These are phyloP conservation scores for Penicillium hordei DNA, from an alignment of 2,329 filamentous ascomycete species.

Conservation along the genomic window DNA sequence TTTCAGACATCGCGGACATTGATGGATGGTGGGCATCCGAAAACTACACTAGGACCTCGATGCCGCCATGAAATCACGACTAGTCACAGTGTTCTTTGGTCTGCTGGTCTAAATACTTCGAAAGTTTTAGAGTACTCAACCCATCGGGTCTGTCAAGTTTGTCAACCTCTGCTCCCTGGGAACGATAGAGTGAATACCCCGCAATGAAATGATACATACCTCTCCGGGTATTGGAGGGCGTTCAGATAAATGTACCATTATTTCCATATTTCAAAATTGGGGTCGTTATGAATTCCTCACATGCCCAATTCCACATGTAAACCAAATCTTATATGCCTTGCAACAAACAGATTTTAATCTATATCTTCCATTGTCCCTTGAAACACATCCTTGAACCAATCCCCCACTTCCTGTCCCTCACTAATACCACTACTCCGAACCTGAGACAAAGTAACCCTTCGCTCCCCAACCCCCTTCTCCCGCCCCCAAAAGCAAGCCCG, in stretches of 20 bases:
- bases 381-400: constrained; percentile 17
- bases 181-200: neutral
- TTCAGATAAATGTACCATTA: neutral
- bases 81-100: too few species aligned
- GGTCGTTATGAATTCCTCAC: neutral
- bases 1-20: constrained; percentile 30
- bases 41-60: constrained; percentile 9
- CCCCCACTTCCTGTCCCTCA: constrained; percentile 8
- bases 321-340: too few species aligned
- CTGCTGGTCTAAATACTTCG: neutral
- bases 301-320: neutral
- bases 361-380: constrained; percentile 6
- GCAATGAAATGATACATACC: neutral
- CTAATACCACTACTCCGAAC: neutral
- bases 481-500: constrained; percentile 46
- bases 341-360: neutral
- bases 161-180: neutral
- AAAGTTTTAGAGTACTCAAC: too few species aligned
- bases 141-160: neutral
- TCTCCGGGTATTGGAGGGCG: neutral
- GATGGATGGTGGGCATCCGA: constrained; percentile 34
- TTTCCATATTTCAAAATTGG: neutral
- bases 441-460: constrained; percentile 31
- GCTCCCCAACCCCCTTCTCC: constrained; percentile 41
- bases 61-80: neutral